Conservation (phyloP, 768 basidiomycete species). For the Lactifluus hygrophoroides region DNA sequence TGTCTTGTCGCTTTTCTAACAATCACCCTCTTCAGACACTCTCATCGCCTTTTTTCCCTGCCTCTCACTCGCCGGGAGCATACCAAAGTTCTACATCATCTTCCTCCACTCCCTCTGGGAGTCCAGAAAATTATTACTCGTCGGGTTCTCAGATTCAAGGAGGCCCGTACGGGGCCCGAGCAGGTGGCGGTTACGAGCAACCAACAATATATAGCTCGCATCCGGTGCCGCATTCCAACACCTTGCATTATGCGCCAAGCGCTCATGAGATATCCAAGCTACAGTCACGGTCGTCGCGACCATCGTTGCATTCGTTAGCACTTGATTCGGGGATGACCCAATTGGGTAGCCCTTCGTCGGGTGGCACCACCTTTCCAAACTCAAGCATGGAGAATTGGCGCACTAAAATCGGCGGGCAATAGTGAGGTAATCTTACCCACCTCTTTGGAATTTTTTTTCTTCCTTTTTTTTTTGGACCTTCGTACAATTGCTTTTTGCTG, state of each 20-base stretch:
- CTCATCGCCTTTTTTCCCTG: constrained; percentile 19
- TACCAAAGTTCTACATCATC: constrained; percentile 17
- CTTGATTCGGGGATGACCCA: constrained; percentile 7
- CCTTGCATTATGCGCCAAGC: not conserved
- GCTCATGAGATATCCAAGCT: constrained; percentile 10
- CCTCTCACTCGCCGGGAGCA: constrained; percentile 14
- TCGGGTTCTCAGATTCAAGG: constrained; percentile 13
- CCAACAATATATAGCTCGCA: constrained; percentile 8
- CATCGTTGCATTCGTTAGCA: constrained; percentile 7
- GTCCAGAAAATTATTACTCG: constrained; percentile 18
- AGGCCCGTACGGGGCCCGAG: constrained; percentile 9
- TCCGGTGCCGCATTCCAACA: constrained; percentile 8
- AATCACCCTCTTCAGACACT: constrained; percentile 16
- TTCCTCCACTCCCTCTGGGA: constrained; percentile 12
- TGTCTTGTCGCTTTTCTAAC: constrained; percentile 13
- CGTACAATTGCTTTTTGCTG: constrained; percentile 11
- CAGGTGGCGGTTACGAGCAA: constrained; percentile 15
- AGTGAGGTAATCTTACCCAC: not conserved
- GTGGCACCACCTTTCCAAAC: constrained; percentile 1
- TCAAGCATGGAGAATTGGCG: constrained; percentile 15
- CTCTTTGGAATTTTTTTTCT: not conserved
- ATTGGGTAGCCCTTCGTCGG: not conserved
- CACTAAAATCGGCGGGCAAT: constrained; percentile 14
- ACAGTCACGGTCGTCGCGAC: constrained; percentile 7
- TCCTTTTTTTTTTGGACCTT: not conserved